phyloP scores from a whole-genome alignment of 345 rosid genomes.

The Geranium rotundifolium region DNA sequence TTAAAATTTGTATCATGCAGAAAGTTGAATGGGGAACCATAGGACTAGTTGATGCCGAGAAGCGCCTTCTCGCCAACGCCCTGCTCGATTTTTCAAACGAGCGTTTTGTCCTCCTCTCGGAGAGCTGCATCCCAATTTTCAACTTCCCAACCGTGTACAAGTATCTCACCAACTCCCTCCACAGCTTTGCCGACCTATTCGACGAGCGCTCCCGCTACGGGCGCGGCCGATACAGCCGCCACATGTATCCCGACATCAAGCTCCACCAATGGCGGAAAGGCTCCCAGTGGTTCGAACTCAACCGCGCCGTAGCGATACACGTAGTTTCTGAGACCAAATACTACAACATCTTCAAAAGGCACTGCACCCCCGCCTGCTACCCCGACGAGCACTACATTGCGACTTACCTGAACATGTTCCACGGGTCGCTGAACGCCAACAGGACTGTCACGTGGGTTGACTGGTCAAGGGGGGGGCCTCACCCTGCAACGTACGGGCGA shows the following conservation, averaged over 20 bases:
- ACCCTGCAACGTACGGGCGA: slow-evolving; percentile 52
- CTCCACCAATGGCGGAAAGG: slow-evolving; percentile 90
- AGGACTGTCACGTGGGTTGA: slow-evolving; percentile 82
- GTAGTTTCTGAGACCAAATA: slow-evolving; percentile 60
- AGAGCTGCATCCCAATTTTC: slow-evolving; percentile 86
- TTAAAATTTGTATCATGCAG: slow-evolving; percentile 19
- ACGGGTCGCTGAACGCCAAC: slow-evolving; percentile 55
- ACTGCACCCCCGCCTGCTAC: slow-evolving; percentile 83
- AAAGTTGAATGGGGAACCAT: slow-evolving; percentile 74
- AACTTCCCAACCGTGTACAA: slow-evolving; percentile 72
- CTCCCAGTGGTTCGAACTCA: slow-evolving; percentile 90
- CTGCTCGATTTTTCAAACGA: slow-evolving; percentile 78
- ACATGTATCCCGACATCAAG: slow-evolving; percentile 69
- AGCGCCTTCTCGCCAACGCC: slow-evolving; percentile 84
- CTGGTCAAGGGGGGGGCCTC: slow-evolving; percentile 87
- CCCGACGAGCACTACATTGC: slow-evolving; percentile 94
- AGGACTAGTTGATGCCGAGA: slow-evolving; percentile 67
- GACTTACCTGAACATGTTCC: slow-evolving; percentile 70
- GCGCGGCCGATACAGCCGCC: slow-evolving; percentile 81
- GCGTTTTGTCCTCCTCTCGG: slow-evolving; percentile 82
- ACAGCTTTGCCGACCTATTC: slow-evolving; percentile 79
- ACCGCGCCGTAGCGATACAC: slow-evolving; percentile 51
- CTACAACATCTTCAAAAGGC: slow-evolving; percentile 51
- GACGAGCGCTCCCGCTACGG: slow-evolving; percentile 86
- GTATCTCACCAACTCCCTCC: slow-evolving; percentile 50